Base-by-base conservation (phyloP, 495 filamentous ascomycete species). In the Daldinia vernicosa region DNA sequence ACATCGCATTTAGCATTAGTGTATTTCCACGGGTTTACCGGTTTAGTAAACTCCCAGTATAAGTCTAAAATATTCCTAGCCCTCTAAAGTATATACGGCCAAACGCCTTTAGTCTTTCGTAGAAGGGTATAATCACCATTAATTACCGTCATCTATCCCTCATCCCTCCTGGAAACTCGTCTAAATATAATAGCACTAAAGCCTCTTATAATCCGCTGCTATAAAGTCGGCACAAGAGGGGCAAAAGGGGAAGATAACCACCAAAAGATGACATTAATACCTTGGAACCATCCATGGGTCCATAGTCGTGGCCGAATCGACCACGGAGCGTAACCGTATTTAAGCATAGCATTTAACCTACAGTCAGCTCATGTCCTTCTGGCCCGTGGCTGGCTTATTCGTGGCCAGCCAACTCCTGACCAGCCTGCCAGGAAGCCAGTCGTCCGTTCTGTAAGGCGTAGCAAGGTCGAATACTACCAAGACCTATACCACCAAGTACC, bases 401-500 rank as follows among this genome's bases (percentile, higher is more conserved):
- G 28, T 15, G 40, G 32, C 56, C 70, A 62, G 1, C 50, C 15
- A 26, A 58, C 40, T 15, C 27, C 17, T 19, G 26, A 6, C 61
- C 37, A 24, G 17, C 35, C 32, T 6, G 12, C 50, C n/a, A 22
- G 43, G 4, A 11, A 43, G 14, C 61, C 47, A 26, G 11, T 24
- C 30, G 56, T 45, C 56, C 28, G 39, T 30, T 50, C 11, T 15
- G 24, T n/a, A 39, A 72, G 19, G 57, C 32, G 26, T 17, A 52
- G 55, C 30, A 67, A 57, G 19, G 57, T 51, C 68, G 63, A 57
- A 28, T 9, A 43, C 66, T 77, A 77, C 32, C 52, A 40, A 28
- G 74, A 72, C 69, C 69, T 72, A 47, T 80, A 63, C 81, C 79
- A 84, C 81, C 82, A 85, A 37, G 70, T 67, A n/a, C 75, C 78